Evolutionary conservation across 495 filamentous ascomycete species (phyloP), one percentile per base, ranked within the genome.

Genomic region (Pseudoneurospora amorphoporcata): DNA sequence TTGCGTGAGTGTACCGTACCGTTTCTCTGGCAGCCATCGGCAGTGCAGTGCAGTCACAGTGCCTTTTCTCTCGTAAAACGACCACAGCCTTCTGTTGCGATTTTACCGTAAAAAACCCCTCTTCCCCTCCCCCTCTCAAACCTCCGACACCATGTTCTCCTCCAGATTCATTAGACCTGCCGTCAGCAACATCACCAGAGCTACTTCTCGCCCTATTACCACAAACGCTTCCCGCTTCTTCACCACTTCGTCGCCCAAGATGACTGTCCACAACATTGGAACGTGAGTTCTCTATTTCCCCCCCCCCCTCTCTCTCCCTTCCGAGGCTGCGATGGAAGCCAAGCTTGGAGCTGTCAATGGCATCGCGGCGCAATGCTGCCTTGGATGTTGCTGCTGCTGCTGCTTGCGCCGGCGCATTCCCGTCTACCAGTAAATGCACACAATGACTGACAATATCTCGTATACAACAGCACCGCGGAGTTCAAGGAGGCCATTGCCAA

Each of bases 401-500:
- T 40, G 39, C 19, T 17, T 12, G 45, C 45, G 45, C 45, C 45
- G 8, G 45, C 45, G 45, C 45, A 35, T 8, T 10, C 53, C 14
- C 53, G 29, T 7, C 29, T 35, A 35, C 12, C 23, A 23, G 23
- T 19, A 35, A 35, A 32, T 61, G 29, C 35, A 37, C 53, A 16
- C 53, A 65, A 35, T 37, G 53, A 70, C 77, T 75, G n/a, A 75
- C 73, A 69, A 39, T 72, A 14, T 23, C 8, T 43, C 69, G 17
- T 69, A 42, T 16, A 35, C 73, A 74, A 81, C 78, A 97, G 92
- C 72, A 84, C 84, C 74, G 80, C 82, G 0, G 86, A 89, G 40
- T 97, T 90, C 84, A 83, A 89, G 69, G 73, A 80, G 70, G 87
- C 87, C 58, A 72, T 93, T 70, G 76, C 82, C 41, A 72, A 80